Evolutionary conservation across 2,329 filamentous ascomycete genomes (phyloP), one percentile per base, ranked within the genome.

Genomic region (Penicillium sp.): DNA sequence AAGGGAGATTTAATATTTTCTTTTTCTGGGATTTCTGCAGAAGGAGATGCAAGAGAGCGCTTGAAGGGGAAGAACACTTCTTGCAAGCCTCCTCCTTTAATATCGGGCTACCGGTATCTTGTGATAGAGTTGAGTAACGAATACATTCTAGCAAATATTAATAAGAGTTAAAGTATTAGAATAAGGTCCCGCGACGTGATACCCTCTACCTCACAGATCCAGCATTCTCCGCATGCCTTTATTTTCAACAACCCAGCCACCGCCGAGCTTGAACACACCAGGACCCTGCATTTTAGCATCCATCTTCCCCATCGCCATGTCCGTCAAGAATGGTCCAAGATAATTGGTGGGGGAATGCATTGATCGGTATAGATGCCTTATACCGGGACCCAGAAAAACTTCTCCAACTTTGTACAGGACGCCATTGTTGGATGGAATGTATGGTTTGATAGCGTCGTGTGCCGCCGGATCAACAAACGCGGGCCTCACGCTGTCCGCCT

Each of bases 401-500:
- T 49, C n/a, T 65, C 67, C n/a, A 59, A 55, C 13, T 44, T 54
- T 55, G 52, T 46, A 11, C 72, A 66, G 72, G 59, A 53, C 64
- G 75, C 2, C 65, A 54, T 33, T 39, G 47, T 29, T 37, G 42
- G 39, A 44, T 3, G 48, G 53, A n/a, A 55, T 60, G 37, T 63
- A 74, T 65, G 31, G 81, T 76, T 61, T 75, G 74, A 16, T 70
- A 59, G 57, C 39, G n/a, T 48, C 18, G 56, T 80, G 76, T 2
- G 63, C 61, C 3, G 58, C 56, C 0, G 73, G 57, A 61, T 91
- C 88, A 10, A 91, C 82, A 7, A 74, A 81, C 0, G 67, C 83
- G 0, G 88, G 86, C 0, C 89, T 79, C 6, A 87, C 74, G 10
- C 80, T 83, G 61, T 82, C 81, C 1, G 82, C 77, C 26, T 75